Evolutionary conservation across 1,284 basidiomycete species (phyloP).

Genomic region (Fomes fomentarius): DNA sequence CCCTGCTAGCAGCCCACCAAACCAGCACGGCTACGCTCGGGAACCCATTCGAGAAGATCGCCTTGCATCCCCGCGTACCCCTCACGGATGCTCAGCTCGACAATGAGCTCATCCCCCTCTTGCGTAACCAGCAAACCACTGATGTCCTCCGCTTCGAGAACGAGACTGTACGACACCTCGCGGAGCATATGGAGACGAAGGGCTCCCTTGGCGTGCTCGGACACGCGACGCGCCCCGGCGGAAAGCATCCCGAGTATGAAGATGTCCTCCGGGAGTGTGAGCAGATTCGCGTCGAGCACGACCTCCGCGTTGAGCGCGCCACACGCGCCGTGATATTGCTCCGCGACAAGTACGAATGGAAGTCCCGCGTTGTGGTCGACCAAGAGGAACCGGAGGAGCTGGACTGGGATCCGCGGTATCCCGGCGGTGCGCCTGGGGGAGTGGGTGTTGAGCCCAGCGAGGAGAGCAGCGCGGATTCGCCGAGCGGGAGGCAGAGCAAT

Average conservation of each 20-base stretch:
- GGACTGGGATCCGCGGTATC: conserved; percentile 60
- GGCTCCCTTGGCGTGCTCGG: conserved; percentile 54
- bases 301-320: conserved; percentile 71
- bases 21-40: conserved; percentile 16
- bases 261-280: conserved; percentile 69
- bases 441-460: conserved; percentile 20
- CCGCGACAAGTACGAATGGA: conserved; percentile 78
- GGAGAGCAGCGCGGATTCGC: conserved; percentile 26
- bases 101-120: conserved; percentile 67
- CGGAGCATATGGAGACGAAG: conserved; percentile 64
- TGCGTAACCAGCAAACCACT: conserved; percentile 76
- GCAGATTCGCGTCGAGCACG: conserved; percentile 67
- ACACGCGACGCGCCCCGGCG: conserved; percentile 18
- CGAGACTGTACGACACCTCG: conserved; percentile 66
- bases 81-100: conserved; percentile 71
- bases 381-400: conserved; percentile 76
- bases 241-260: conserved; percentile 46
- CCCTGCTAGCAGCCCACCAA: conserved; percentile 47
- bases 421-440: neutral
- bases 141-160: conserved; percentile 72
- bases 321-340: conserved; percentile 73
- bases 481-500: conserved; percentile 33
- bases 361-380: conserved; percentile 70
- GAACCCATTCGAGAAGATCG: conserved; percentile 64
- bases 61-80: conserved; percentile 59